Base-by-base conservation (phyloP, 306 rosid genomes). In the Sphenostylis stenocarpa region DNA sequence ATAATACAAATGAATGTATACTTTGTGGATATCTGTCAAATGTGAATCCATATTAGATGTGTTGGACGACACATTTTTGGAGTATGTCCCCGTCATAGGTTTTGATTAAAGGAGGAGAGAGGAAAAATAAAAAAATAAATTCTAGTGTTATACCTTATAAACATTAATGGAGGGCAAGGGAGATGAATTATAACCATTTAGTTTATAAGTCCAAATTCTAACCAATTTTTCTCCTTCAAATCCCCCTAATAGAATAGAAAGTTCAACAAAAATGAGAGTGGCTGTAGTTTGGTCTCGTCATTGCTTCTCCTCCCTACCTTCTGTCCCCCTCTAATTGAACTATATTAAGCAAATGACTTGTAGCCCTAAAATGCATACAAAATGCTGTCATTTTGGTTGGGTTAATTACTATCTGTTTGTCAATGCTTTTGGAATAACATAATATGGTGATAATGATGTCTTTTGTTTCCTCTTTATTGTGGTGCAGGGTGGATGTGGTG, bases 401-500 rank as follows among this genome's bases (percentile, higher is more conserved):
- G 23, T 70, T 38, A 38, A 6, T 62, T 75, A 45, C 24, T 71
- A 5, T 72, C 31, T 20, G 4, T 80, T 44, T 78, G 33, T 69
- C 16, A 26, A 12, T 72, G 78, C 62, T 36, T 51, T 53, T 31
- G 4, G 60, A 45, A 65, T 36, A 34, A 34, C 66, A 33, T 55
- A 3, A 73, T 72, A 58, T 57, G 52, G 80, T 69, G 29, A 41
- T 71, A 58, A 51, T 24, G 57, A 56, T 65, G 24, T 21, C 15
- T 75, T 51, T 10, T 67, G 33, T 73, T 84, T 62, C 19, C n/a
- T 55, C 55, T 64, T 67, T 84, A 74, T 85, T 19, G 81, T 34
- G 70, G 43, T 91, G 96, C 99, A 96, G 99, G 97, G 91, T 96
- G 87, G 99, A 96, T 82, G 97, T 92, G 72, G 98, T 96, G 84